phyloP scores from a whole-genome alignment of 371 early-diverging fungal species.

The Blakeslea trispora region DNA sequence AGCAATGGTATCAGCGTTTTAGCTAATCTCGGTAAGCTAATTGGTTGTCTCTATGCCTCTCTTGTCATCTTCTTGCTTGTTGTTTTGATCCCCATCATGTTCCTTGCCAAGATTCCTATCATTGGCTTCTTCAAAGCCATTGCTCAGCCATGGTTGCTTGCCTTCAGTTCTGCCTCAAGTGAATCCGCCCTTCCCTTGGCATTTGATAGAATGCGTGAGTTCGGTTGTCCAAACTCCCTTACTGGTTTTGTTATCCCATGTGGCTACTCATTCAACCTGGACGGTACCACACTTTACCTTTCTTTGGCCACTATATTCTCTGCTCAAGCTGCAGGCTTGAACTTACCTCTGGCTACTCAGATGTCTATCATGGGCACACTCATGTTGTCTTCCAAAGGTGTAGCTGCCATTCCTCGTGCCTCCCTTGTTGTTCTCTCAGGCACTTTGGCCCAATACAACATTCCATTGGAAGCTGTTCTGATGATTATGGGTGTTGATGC shows the following conservation, averaged over 20 bases:
- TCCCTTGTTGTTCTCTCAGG: conserved; percentile 44
- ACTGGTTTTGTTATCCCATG: conserved; percentile 76
- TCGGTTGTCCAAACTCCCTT: conserved; percentile 74
- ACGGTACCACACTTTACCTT: conserved; percentile 80
- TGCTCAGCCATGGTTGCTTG: conserved; percentile 71
- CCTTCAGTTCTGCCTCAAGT: conserved; percentile 85
- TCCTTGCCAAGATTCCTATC: conserved; percentile 60
- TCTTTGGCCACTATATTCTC: conserved; percentile 66
- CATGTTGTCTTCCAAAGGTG: conserved; percentile 79
- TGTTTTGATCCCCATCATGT: conserved; percentile 66
- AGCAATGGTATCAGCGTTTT: conserved; percentile 68
- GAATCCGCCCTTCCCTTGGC: conserved; percentile 81
- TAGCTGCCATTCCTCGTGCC: conserved; percentile 81
- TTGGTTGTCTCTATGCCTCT: conserved; percentile 68
- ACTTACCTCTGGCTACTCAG: conserved; percentile 63
- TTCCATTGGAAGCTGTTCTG: conserved; percentile 59
- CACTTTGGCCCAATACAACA: conserved; percentile 42
- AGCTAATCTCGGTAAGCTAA: conserved; percentile 66
- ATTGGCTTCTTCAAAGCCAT: conserved; percentile 57
- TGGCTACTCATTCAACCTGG: conserved; percentile 85
- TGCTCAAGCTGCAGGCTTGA: conserved; percentile 68
- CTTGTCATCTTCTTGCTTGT: conserved; percentile 62
- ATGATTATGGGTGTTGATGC: conserved; percentile 77
- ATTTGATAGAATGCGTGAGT: conserved; percentile 71
- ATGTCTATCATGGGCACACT: conserved; percentile 73